Evolutionary conservation across 306 rosid species (phyloP), one percentile per base, ranked within the genome.

Genomic region (Cucurbita argyrosperma): DNA sequence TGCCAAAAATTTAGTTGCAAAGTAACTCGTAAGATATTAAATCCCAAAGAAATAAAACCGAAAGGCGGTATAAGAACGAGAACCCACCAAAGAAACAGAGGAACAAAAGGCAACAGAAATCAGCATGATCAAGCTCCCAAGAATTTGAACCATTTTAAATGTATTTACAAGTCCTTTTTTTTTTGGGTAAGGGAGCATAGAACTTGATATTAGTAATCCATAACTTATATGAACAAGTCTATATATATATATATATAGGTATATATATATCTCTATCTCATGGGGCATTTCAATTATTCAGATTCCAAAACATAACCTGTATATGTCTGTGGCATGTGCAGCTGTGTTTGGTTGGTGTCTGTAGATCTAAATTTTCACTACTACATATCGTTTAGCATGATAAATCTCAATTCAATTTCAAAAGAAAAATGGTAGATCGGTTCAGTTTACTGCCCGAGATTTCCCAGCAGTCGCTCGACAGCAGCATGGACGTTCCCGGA

Each of bases 381-480:
- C 65, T 82, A 80, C 77, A 80, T 55, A 1, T 30, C 35, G 35
- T 30, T 4, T 2, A 76, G 56, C 43, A 14, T 49, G 42, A 76
- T 61, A 78, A 40, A 67, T 72, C 76, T 77, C 74, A 72, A 79
- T 57, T 67, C 43, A 72, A 78, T 54, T 55, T 73, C 4, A 23
- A 53, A 57, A 19, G n/a, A 69, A 61, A 62, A 50, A 74, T 47
- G 40, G 57, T 58, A 47, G 68, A 64, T 40, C 65, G 52, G 39
- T 8, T 64, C 38, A 26, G 4, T 59, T 84, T 76, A 87, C 67
- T 77, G 88, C 67, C 84, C 85, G 0, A 71, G 84, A 77, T 82
- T 87, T 71, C 91, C 89, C 82, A 87, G 67, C 79, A 87, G 87
- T 76, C 91, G 89, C 77, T 87, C 91, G 11, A 87, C 91, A 12